Evolutionary conservation across 2,329 filamentous ascomycete species (phyloP), one percentile per base, ranked within the genome.

Genomic region (Curvularia spicifera): DNA sequence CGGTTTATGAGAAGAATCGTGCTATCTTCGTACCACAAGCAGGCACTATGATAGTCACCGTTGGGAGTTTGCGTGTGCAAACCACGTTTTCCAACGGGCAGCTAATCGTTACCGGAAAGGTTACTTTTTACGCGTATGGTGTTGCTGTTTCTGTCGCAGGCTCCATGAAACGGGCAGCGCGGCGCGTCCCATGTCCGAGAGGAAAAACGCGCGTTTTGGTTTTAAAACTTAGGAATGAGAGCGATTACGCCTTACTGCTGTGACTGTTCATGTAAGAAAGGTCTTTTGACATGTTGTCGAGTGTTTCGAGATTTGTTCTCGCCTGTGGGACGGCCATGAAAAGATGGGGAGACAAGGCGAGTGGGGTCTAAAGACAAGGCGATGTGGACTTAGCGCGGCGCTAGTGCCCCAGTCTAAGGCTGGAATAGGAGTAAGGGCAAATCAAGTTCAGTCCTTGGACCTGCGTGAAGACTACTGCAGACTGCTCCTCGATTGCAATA

Each of bases 151-250:
- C 24, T 40, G 61, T 62, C 52, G 53, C 62, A 55, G 20, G 40
- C 33, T 26, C 56, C 44, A 49, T 57, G 59, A 59, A 60, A 61
- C 60, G 40, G 42, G 22, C 40, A 49, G 39, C 55, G 40, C 35
- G 46, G 51, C 53, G 39, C 28, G 10, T 31, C 35, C 39, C 35
- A 43, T 29, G 37, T 39, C 39, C 55, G 51, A 29, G 24, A 13
- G 53, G 43, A 63, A 59, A 28, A 60, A 50, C 58, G 53, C 55
- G 61, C 57, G 60, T 54, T 58, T 59, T 35, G 53, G 69, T 70
- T 71, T 71, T 54, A 59, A 71, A 68, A 65, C 64, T 43, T 49
- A 61, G 51, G 56, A 57, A 56, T 15, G 45, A 56, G 18, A 39
- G 18, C 18, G 35, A 13, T 55, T 20, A 18, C 46, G 51, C 51